A percentile compares a stretch with the other conserved stretches of the same genome.
Evolutionary conservation across 768 basidiomycete genomes (phyloP).

Genomic region (Trametes punicea): DNA sequence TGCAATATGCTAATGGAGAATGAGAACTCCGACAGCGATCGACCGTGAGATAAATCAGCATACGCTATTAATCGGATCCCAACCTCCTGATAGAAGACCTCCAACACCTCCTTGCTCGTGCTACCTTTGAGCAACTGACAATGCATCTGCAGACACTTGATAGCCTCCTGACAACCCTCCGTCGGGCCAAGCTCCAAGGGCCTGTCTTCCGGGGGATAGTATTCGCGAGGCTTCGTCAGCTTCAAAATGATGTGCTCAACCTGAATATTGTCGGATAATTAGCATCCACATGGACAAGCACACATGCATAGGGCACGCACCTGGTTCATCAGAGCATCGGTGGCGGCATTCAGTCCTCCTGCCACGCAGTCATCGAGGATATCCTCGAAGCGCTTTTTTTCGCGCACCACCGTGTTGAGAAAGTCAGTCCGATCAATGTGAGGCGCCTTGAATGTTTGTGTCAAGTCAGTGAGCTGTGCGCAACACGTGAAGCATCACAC

Average conservation of each 20-base stretch:
- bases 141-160: slow-evolving; percentile 85
- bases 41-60: slow-evolving; percentile 1
- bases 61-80: slow-evolving; percentile 62
- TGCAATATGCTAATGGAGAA: slow-evolving; percentile 70
- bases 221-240: slow-evolving; percentile 80
- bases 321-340: slow-evolving; percentile 94
- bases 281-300: not conserved
- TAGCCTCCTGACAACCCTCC: slow-evolving; percentile 83
- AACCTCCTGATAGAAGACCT: slow-evolving; percentile 98
- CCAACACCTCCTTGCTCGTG: slow-evolving; percentile 92
- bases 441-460: slow-evolving; percentile 52
- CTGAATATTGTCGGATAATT: slow-evolving; percentile 34
- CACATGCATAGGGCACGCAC: slow-evolving; percentile 36
- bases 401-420: slow-evolving; percentile 85
- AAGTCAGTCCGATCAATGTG: slow-evolving; percentile 95
- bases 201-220: slow-evolving; percentile 82
- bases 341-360: slow-evolving; percentile 89
- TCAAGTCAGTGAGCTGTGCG: not conserved
- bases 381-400: slow-evolving; percentile 97
- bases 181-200: slow-evolving; percentile 84
- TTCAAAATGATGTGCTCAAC: slow-evolving; percentile 91
- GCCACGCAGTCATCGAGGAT: slow-evolving; percentile 92
- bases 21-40: not conserved
- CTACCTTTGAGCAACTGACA: slow-evolving; percentile 90
- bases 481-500: slow-evolving; percentile 24